phyloP scores from a whole-genome alignment of 2,329 filamentous ascomycete genomes.

The Penicillium sp. region DNA sequence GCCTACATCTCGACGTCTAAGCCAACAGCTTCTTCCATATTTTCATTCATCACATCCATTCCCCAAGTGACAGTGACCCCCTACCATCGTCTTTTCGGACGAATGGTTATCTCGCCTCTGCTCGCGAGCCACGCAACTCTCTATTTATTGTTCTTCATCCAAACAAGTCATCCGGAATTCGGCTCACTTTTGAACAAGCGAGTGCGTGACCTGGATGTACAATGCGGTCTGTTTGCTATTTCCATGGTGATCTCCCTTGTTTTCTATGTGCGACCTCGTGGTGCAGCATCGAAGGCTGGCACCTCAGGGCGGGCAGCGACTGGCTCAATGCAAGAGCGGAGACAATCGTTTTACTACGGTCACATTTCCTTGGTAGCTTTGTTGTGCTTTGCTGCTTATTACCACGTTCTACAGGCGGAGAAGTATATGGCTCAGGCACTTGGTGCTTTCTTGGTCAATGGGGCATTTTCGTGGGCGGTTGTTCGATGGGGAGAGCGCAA shows the following conservation, averaged over 20 bases:
- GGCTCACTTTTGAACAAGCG: slow-evolving; percentile 55
- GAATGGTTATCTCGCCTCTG: slow-evolving; percentile 55
- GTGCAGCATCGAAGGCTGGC: slow-evolving; percentile 18
- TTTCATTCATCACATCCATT: slow-evolving; percentile 57
- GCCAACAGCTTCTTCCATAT: slow-evolving; percentile 50
- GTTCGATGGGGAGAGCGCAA: slow-evolving; percentile 15
- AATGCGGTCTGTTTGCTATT: slow-evolving; percentile 58
- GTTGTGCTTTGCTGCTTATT: slow-evolving; percentile 56
- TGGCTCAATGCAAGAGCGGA: slow-evolving; percentile 36
- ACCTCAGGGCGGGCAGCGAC: slow-evolving; percentile 14
- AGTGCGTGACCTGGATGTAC: slow-evolving; percentile 60
- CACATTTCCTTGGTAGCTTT: slow-evolving; percentile 58
- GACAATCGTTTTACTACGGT: slow-evolving; percentile 57
- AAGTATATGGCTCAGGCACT: slow-evolving; percentile 58
- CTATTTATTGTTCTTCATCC: slow-evolving; percentile 62
- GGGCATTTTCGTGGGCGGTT: slow-evolving; percentile 33
- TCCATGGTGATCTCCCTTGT: slow-evolving; percentile 52
- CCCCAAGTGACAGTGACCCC: slow-evolving; percentile 61
- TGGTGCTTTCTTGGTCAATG: slow-evolving; percentile 51
- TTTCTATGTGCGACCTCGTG: slow-evolving; percentile 53
- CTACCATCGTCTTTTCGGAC: slow-evolving; percentile 62
- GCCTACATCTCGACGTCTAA: slow-evolving; percentile 49
- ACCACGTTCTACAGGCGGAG: slow-evolving; percentile 60
- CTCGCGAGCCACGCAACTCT: slow-evolving; percentile 57
- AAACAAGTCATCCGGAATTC: slow-evolving; percentile 45